Conservation (phyloP, 164 flowering plant species). For the Euptelea pleiosperma region DNA sequence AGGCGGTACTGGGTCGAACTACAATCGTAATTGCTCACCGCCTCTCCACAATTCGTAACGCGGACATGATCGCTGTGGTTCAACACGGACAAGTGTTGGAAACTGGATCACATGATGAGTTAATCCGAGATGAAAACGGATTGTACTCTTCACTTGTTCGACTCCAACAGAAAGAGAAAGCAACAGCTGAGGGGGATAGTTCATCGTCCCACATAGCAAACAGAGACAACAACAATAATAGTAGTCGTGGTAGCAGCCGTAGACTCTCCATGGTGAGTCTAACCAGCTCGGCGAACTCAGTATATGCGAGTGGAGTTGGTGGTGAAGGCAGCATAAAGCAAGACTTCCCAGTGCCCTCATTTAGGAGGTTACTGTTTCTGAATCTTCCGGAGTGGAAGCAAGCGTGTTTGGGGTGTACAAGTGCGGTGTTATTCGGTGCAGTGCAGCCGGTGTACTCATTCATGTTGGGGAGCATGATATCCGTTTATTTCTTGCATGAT, state of each 20-base stretch:
- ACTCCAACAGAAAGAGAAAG: conserved; percentile 44
- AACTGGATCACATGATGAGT: conserved; percentile 60
- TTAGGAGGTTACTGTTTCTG: conserved; percentile 52
- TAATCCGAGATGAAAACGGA: conserved; percentile 40
- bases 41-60: conserved; percentile 74
- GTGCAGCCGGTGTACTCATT: conserved; percentile 67
- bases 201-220: conserved; percentile 11
- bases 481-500: conserved; percentile 54
- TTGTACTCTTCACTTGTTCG: conserved; percentile 52
- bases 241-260: conserved; percentile 28
- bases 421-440: conserved; percentile 65
- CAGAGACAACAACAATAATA: conserved; percentile 29
- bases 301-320: not conserved
- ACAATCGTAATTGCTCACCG: conserved; percentile 86
- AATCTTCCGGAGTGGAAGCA: conserved; percentile 78
- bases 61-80: conserved; percentile 68
- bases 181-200: not conserved
- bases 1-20: conserved; percentile 63
- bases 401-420: conserved; percentile 48
- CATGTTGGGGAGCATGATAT: conserved; percentile 70
- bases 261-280: conserved; percentile 39
- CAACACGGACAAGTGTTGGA: conserved; percentile 62
- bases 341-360: conserved; percentile 49
- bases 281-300: conserved; percentile 53
- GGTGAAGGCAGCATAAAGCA: no score